Conservation (phyloP, 2,329 filamentous ascomycete species). For the Rhinocladiella similis region DNA sequence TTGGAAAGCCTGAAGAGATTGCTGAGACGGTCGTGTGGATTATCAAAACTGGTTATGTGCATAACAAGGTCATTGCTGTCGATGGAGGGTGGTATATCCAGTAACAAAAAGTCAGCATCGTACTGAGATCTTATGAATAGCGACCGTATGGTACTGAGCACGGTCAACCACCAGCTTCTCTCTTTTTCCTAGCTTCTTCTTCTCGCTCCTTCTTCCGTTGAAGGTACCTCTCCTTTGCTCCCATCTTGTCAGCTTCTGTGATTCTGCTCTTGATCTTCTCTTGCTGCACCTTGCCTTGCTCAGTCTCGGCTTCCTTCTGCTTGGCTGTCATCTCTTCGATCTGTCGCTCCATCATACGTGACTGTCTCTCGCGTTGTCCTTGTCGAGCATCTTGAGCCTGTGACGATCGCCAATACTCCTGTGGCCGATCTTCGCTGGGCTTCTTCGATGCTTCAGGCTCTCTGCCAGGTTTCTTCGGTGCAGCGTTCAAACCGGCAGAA, state of each 20-base stretch:
- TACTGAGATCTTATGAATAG: background rate
- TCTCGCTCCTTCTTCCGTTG: conserved; percentile 58
- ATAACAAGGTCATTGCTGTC: conserved; percentile 47
- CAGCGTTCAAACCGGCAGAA: conserved; percentile 62
- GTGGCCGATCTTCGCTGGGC: conserved; percentile 8
- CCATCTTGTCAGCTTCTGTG: conserved; percentile 57
- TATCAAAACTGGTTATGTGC: conserved; percentile 48
- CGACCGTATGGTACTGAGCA: too few species aligned
- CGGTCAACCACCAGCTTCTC: conserved; percentile 19
- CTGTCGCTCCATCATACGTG: conserved; percentile 60
- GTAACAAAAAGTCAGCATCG: conserved; percentile 15
- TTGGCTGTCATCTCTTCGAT: conserved; percentile 57
- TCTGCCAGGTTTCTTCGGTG: conserved; percentile 49
- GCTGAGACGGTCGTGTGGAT: conserved; percentile 51
- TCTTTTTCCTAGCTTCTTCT: conserved; percentile 33
- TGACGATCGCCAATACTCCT: conserved; percentile 26
- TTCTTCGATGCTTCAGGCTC: conserved; percentile 11
- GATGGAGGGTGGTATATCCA: conserved; percentile 42
- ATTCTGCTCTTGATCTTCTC: conserved; percentile 60
- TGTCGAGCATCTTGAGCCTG: conserved; percentile 41
- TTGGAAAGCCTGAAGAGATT: conserved; percentile 48
- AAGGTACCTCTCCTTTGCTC: conserved; percentile 62
- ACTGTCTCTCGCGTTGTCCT: conserved; percentile 56
- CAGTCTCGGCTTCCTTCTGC: conserved; percentile 58
- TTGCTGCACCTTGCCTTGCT: conserved; percentile 53